A percentile compares a stretch with the other conserved stretches of the same genome.
Conservation (phyloP, 768 basidiomycete species). For the Leucocoprinus leucothites region DNA sequence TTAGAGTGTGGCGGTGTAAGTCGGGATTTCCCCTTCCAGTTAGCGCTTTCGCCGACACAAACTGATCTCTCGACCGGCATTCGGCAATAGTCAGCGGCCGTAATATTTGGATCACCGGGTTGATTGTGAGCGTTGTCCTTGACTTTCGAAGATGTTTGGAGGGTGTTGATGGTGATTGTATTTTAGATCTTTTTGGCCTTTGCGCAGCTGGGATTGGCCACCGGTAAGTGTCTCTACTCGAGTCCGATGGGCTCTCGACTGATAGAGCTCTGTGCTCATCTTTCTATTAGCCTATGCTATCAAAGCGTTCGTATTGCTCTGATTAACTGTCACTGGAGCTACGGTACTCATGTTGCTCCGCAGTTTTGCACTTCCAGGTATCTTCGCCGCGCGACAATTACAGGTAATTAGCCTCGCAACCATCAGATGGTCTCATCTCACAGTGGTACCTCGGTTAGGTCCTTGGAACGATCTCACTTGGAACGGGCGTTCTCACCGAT, state of each 20-base stretch:
- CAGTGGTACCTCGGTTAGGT: conserved; percentile 25
- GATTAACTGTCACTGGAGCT: neutral
- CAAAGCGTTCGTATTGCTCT: conserved; percentile 6
- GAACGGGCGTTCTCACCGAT: conserved; percentile 53
- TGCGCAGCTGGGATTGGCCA: conserved; percentile 38
- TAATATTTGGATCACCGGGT: conserved; percentile 48
- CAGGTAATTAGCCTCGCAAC: conserved; percentile 31
- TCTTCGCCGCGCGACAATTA: conserved; percentile 41
- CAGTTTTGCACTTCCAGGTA: conserved; percentile 37
- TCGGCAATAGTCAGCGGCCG: conserved; percentile 48
- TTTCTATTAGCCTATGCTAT: neutral
- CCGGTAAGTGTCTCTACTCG: conserved; percentile 23
- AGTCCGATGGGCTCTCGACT: neutral
- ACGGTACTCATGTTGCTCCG: neutral
- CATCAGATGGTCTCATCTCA: neutral
- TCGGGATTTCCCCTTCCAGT: neutral
- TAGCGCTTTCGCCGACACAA: neutral
- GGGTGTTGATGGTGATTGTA: neutral
- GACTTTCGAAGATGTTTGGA: neutral
- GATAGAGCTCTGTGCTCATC: neutral
- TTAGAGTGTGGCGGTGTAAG: conserved; percentile 67
- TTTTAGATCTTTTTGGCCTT: conserved; percentile 44
- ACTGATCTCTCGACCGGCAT: neutral
- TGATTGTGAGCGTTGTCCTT: conserved; percentile 44
- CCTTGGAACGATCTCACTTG: conserved; percentile 51